Percentiles rank a stretch among this genome's conserved stretches.
These are phyloP conservation scores for Nakaseomyces uthaithaninus DNA, from an alignment of 1,139 yeast species.

Conservation along the genomic window DNA sequence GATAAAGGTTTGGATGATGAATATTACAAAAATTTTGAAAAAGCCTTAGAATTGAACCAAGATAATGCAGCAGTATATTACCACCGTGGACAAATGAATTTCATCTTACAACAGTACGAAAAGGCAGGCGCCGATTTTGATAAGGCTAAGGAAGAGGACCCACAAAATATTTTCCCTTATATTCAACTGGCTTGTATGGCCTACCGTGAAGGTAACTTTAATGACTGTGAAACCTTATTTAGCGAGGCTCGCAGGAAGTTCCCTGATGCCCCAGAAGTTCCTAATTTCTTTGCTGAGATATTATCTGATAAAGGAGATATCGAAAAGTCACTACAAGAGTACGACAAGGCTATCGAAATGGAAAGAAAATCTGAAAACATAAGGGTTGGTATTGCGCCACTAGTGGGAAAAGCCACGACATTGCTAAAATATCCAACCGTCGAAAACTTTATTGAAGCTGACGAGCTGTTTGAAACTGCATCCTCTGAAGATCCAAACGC, in stretches of 20 bases:
- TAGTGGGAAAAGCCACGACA: constrained; percentile 80
- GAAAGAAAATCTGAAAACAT: constrained; percentile 43
- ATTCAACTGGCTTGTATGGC: constrained; percentile 90
- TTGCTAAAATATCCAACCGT: constrained; percentile 52
- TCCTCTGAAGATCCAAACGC: constrained; percentile 76
- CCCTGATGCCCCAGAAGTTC: constrained; percentile 86
- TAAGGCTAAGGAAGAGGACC: constrained; percentile 67
- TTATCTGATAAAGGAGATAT: constrained; percentile 73
- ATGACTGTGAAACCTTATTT: constrained; percentile 59
- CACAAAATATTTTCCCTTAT: constrained; percentile 71
- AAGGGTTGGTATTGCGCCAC: constrained; percentile 81
- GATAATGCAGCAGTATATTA: constrained; percentile 76
- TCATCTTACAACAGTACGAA: constrained; percentile 66
- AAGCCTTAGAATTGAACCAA: constrained; percentile 65
- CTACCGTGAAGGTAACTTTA: constrained; percentile 67
- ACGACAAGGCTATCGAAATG: constrained; percentile 77
- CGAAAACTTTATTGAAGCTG: constrained; percentile 52
- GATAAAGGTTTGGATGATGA: constrained; percentile 66
- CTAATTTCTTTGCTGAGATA: constrained; percentile 93
- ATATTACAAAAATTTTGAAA: constrained; percentile 47
- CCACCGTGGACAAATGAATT: constrained; percentile 89
- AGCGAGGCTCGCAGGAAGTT: constrained; percentile 64
- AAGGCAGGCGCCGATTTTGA: constrained; percentile 71
- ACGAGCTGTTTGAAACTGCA: constrained; percentile 64
- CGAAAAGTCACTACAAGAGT: constrained; percentile 69